Base-by-base conservation (phyloP, 164 flowering plant genomes). In the Stephania yunnanensis region DNA sequence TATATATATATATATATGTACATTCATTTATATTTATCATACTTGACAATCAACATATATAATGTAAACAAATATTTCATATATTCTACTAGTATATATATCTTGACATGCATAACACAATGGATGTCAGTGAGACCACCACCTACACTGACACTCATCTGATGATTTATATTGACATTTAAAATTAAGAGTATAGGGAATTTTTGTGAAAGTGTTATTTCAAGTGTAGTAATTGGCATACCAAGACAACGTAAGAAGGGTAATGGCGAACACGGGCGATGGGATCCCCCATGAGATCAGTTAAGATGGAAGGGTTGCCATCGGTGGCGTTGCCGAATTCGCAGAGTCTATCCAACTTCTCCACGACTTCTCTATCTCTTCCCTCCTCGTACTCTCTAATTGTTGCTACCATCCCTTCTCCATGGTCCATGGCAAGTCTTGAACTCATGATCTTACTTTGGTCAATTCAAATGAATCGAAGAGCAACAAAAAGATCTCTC, bases 221-320 rank as follows among this genome's bases (percentile, higher is more conserved):
- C 42, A 36, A 36, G 42, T 36, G 42, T 17, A 25, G 69, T 5
- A 61, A 76, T 6, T 13, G 31, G 31, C 29, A 36, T 72, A 90
- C 97, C 88, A 92, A 80, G 92, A 91, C 89, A 74, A 87, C 53
- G 63, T 84, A 86, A 1, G 83, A 50, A 6, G 89, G 82, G 58
- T 83, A 85, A 20, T 86, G 87, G 8, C 92, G 89, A 46, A 91
- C 70, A 2, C 97, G 85, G 64, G 80, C 77, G 69, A 87, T 55
- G 4, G 97, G 93, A 76, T 90, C 97, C 7, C 93, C 97, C 88
- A 90, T 78, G 76, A 82, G 85, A 77, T 90, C 88, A n/a, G 91
- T 85, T 78, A 81, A 78, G 42, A 92, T 81, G 0, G 89, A 76
- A 19, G 87, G 84, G 73, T 89, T 84, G 11, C 89, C 89, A 4